phyloP scores from a whole-genome alignment of 2,329 filamentous ascomycete species.

The Zarea fungicola region DNA sequence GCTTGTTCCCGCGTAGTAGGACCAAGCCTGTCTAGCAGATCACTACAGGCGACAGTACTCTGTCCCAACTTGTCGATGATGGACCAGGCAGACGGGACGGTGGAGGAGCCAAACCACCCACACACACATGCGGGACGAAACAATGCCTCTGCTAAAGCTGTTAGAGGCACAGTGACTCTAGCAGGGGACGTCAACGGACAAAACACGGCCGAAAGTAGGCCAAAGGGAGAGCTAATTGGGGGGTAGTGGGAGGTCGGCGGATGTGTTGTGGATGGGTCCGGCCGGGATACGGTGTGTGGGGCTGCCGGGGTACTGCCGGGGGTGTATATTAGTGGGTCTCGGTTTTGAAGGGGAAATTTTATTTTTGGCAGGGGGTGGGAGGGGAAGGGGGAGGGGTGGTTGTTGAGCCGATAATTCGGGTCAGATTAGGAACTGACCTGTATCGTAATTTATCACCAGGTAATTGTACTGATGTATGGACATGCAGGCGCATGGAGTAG shows the following conservation, averaged over 20 bases:
- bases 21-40: neutral
- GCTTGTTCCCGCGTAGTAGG: neutral
- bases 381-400: neutral
- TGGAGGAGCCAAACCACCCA: neutral
- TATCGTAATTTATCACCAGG: no score
- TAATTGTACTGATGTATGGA: no score
- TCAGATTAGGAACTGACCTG: conserved; percentile 4
- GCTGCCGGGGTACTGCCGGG: no score
- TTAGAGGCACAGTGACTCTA: no score
- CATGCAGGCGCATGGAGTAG: no score
- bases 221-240: neutral
- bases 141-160: no score
- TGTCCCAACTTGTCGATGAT: no score
- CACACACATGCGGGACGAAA: no score
- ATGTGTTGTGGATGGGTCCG: no score
- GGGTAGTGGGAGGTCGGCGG: no score
- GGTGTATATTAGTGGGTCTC: neutral
- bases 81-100: neutral
- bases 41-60: neutral
- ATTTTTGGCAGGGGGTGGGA: conserved; percentile 11
- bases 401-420: conserved; percentile 8
- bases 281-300: neutral
- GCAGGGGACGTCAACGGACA: neutral
- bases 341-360: conserved; percentile 1
- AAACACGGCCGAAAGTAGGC: neutral